Conservation (phyloP, 179 eudicot species). For the Pouteria campechiana region DNA sequence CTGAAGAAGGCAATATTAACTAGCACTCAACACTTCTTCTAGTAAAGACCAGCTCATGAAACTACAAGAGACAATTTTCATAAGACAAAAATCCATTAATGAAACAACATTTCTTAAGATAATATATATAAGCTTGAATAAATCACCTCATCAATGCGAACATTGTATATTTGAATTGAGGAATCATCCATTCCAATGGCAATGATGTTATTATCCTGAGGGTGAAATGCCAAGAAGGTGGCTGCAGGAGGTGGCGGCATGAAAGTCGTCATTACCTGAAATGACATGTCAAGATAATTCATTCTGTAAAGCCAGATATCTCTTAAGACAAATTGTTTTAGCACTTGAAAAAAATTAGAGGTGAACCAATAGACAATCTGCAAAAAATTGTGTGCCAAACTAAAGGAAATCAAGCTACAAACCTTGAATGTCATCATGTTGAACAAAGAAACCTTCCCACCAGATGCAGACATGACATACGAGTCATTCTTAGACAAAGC, state of each 20-base stretch:
- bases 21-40: too few species aligned
- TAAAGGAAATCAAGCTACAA: neutral
- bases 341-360: neutral
- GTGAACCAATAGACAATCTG: neutral
- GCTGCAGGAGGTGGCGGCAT: slow-evolving; percentile 63
- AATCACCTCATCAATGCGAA: slow-evolving; percentile 48
- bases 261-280: slow-evolving; percentile 55
- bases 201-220: slow-evolving; percentile 48
- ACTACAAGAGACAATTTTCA: too few species aligned
- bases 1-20: too few species aligned
- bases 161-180: slow-evolving; percentile 42
- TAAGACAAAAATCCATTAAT: too few species aligned
- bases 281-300: slow-evolving; percentile 5
- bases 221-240: slow-evolving; percentile 44
- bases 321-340: neutral
- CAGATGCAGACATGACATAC: slow-evolving; percentile 54
- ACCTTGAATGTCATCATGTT: slow-evolving; percentile 61
- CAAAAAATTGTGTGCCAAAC: neutral
- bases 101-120: too few species aligned
- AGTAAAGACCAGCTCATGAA: too few species aligned
- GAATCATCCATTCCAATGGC: slow-evolving; percentile 61
- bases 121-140: too few species aligned
- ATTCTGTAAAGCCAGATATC: neutral
- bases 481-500: slow-evolving; percentile 55
- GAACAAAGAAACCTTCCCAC: slow-evolving; percentile 48